Base-by-base conservation (phyloP, 192 early-diverging fungal genomes). In the Umbelopsis vinacea region DNA sequence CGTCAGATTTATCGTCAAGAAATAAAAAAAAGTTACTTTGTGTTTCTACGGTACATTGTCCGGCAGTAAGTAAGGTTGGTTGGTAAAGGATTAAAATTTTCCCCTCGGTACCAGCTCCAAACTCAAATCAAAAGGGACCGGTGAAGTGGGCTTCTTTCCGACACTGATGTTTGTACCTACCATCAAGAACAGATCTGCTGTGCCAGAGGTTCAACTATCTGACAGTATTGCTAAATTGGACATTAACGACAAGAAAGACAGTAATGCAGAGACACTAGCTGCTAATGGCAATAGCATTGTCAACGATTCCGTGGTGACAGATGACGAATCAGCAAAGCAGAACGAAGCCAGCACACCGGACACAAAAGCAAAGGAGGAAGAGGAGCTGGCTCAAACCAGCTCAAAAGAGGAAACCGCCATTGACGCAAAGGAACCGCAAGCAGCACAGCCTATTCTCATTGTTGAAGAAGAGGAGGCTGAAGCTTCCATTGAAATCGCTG, bases 401-500 rank as follows among this genome's bases (percentile, higher is more conserved):
- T 43, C 40, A 12, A 43, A 43, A 43, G 40, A 50, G 48, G 48
- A 50, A 17, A 50, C 14, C 5, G 48, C 15, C 48, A 50, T 21
- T 50, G 48, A 50, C 48, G n/a, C 15, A 21, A 50, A 50, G 23
- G 53, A 22, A 12, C 26, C 53, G 12, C 23, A 14, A 54, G 22
- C 53, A 26, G 21, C 53, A 0, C 4, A 54, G 3, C 22, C 23
- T 35, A 63, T 69, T 46, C 52, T 35, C n/a, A 43, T 67, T 45
- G 57, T 70, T 40, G 50, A 52, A 68, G 74, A 70, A 24, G 74
- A 69, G 15, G 37, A 68, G 33, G 48, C 26, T 3, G 68, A 73
- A 11, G 40, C 68, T 6, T 66, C 57, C n/a, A 78, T 78, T 54
- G 69, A 47, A 21, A 48, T 78, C 5, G 76, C 73, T 67, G 68